phyloP scores from a whole-genome alignment of 768 basidiomycete genomes.

The Rubroboletus satanas region DNA sequence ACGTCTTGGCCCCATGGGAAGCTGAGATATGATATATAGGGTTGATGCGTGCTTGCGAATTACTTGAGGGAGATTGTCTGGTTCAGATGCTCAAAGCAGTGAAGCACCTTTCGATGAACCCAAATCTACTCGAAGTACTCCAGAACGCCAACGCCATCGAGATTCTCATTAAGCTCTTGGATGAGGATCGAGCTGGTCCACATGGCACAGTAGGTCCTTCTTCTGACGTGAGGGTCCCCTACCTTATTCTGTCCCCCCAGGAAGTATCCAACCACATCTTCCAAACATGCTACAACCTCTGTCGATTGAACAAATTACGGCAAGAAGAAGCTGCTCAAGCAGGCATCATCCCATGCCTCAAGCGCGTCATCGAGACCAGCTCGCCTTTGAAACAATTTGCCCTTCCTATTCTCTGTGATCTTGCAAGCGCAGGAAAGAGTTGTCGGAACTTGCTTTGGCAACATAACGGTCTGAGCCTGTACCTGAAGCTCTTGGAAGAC shows the following conservation, averaged over 20 bases:
- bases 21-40: constrained; percentile 44
- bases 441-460: constrained; percentile 90
- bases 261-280: constrained; percentile 97
- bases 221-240: not conserved
- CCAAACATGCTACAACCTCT: constrained; percentile 96
- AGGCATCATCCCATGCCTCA: constrained; percentile 89
- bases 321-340: constrained; percentile 98
- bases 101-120: constrained; percentile 94
- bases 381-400: constrained; percentile 98
- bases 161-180: constrained; percentile 80
- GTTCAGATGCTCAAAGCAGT: constrained; percentile 90
- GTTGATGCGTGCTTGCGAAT: constrained; percentile 79
- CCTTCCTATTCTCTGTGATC: constrained; percentile 92
- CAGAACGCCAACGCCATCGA: constrained; percentile 96
- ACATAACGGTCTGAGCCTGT: constrained; percentile 83
- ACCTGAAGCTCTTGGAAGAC: constrained; percentile 72
- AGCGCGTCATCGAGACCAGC: constrained; percentile 80
- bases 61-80: constrained; percentile 83
- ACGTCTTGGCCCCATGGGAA: not conserved
- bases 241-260: constrained; percentile 38
- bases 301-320: constrained; percentile 87
- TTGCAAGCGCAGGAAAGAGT: constrained; percentile 92
- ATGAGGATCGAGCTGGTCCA: constrained; percentile 71
- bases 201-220: constrained; percentile 67
- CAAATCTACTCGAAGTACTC: constrained; percentile 83